Conservation (phyloP, 2,329 filamentous ascomycete genomes). For the Hypoxylon sp. region DNA sequence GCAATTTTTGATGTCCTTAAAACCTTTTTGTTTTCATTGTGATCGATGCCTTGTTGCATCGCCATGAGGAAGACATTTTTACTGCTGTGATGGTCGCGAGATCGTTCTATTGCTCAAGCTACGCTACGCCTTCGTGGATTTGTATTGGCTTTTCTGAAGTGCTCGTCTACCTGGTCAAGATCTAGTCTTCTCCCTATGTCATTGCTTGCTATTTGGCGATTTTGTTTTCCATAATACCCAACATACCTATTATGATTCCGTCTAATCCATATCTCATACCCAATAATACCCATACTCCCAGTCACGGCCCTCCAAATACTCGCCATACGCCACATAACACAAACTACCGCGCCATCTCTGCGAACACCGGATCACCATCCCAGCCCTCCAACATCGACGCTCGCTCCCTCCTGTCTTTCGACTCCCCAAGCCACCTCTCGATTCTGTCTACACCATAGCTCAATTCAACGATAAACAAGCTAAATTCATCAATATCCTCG, state of each 20-base stretch:
- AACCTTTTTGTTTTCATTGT: slow-evolving; percentile 37
- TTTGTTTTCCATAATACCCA: not conserved
- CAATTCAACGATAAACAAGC: slow-evolving; percentile 35
- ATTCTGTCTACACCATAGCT: slow-evolving; percentile 42
- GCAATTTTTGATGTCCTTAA: slow-evolving; percentile 56
- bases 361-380: not conserved
- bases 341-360: not conserved
- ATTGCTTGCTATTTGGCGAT: not conserved
- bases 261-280: not conserved
- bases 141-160: no score
- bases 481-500: slow-evolving; percentile 47
- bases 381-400: slow-evolving; percentile 2
- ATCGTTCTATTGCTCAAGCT: not conserved
- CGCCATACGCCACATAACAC: not conserved
- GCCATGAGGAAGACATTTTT: slow-evolving; percentile 37
- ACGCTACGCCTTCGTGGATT: no score
- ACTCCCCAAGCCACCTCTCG: slow-evolving; percentile 43
- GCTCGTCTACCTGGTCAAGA: no score
- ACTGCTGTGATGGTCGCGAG: not conserved
- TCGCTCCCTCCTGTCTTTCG: slow-evolving; percentile 7
- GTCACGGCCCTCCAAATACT: not conserved
- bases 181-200: no score
- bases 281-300: not conserved
- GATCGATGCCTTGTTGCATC: slow-evolving; percentile 36
- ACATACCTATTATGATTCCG: not conserved